A percentile compares a stretch with the other conserved stretches of the same genome.
phyloP scores from a whole-genome alignment of 805 yeast genomes.

The Candida tibetensis region DNA sequence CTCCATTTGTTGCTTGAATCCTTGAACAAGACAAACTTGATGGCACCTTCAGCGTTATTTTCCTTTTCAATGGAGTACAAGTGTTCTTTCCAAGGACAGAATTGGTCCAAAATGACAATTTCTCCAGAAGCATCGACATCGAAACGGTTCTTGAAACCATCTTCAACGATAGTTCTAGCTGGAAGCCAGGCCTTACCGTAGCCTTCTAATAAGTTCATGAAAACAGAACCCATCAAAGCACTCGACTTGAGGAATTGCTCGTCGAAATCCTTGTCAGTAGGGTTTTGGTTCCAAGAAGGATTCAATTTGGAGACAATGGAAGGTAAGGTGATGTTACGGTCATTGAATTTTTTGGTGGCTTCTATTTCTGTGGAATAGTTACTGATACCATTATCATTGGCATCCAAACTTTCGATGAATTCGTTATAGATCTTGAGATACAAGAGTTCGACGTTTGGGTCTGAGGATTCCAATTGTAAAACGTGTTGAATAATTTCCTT shows the following conservation, averaged over 20 bases:
- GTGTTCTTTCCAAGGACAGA: conserved; percentile 96
- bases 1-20: conserved; percentile 78
- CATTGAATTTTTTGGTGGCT: conserved; percentile 62
- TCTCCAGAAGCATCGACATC: conserved; percentile 67
- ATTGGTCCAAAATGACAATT: conserved; percentile 67
- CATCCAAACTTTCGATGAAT: conserved; percentile 89
- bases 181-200: conserved; percentile 90
- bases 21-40: conserved; percentile 74
- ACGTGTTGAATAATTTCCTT: conserved; percentile 59
- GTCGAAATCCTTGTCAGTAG: conserved; percentile 65
- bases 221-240: conserved; percentile 78
- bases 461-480: conserved; percentile 37
- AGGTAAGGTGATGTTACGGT: conserved; percentile 72
- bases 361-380: conserved; percentile 56
- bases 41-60: conserved; percentile 50
- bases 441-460: conserved; percentile 55
- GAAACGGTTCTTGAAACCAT: conserved; percentile 63
- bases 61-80: conserved; percentile 69
- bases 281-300: conserved; percentile 78
- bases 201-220: conserved; percentile 60
- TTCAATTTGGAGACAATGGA: conserved; percentile 74
- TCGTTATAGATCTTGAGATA: conserved; percentile 79
- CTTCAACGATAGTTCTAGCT: conserved; percentile 72
- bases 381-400: conserved; percentile 90
- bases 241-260: conserved; percentile 67